These are phyloP conservation scores for Mortierella claussenii DNA, from an alignment of 192 early-diverging fungal genomes.

Conservation along the genomic window DNA sequence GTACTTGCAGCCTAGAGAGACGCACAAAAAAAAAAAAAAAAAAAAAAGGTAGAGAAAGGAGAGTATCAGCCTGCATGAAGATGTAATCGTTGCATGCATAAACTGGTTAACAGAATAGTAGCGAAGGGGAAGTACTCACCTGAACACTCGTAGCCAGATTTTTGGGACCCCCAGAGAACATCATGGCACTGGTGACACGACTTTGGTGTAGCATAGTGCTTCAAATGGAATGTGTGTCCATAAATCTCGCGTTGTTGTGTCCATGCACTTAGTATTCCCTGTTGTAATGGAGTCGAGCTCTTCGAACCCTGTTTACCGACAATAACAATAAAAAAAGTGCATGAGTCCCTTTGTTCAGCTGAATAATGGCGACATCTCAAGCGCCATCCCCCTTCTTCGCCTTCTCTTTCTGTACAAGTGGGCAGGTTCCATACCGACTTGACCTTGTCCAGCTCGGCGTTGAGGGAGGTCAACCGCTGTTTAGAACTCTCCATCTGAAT, in stretches of 20 bases:
- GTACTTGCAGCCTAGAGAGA: constrained; percentile 49
- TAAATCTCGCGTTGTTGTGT: constrained; percentile 37
- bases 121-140: constrained; percentile 6
- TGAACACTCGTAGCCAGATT: constrained; percentile 46
- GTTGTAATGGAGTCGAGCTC: constrained; percentile 11
- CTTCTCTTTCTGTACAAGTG: too few species aligned
- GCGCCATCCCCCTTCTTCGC: too few species aligned
- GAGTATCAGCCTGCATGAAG: neutral
- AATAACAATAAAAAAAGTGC: too few species aligned
- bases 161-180: constrained; percentile 53
- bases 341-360: too few species aligned
- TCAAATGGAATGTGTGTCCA: constrained; percentile 42
- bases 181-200: constrained; percentile 52
- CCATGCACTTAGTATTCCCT: constrained; percentile 5
- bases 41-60: neutral
- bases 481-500: constrained; percentile 48
- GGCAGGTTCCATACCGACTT: constrained; percentile 29
- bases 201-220: constrained; percentile 40
- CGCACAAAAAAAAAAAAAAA: neutral
- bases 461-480: constrained; percentile 19
- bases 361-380: too few species aligned
- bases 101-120: too few species aligned
- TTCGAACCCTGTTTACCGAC: constrained; percentile 31
- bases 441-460: constrained; percentile 30
- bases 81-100: too few species aligned